Evolutionary conservation across 768 basidiomycete species (phyloP), one percentile per base, ranked within the genome.

Genomic region (Tricholoma sp.): DNA sequence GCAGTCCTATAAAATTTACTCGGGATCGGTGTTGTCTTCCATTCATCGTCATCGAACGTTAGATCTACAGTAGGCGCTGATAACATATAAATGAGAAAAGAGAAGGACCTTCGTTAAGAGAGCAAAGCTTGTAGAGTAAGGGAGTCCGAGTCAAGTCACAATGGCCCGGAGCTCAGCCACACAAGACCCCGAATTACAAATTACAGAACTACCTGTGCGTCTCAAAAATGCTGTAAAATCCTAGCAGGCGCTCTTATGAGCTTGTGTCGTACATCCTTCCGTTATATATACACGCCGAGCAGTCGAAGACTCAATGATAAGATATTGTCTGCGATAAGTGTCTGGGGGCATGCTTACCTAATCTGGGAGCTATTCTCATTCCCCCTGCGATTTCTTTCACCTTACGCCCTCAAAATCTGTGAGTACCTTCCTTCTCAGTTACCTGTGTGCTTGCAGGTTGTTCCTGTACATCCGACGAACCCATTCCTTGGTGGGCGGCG

Each of bases 31-130:
- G 82, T 75, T 28, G 78, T 63, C 58, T 78, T 76, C 88, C 88
- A 89, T 64, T 85, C 87, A 60, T 86, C 84, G 59, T 82, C 85
- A 66, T 88, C 87, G 69, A 85, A 86, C 54, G 77, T 70, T 65
- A 85, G 70, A 66, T 86, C 84, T 61, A 86, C 71, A 60, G 83
- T 61, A 52, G 82, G 70, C 59, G 80, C 76, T 54, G 85, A 80
- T 55, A 86, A 76, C 85, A 87, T 87, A 69, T 63, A 78, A 62
- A 57, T 24, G 37, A 52, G 55, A 34, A 54, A 53, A 50, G 36
- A 28, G 15, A 42, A 34, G 18, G 9, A 50, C 56, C 61, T 45
- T 17, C 20, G 13, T 41, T 36, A 56, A 39, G 45, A 36, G 58
- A 59, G 54, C 44, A 54, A 31, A 50, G 55, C 52, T 52, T 32